A percentile compares a stretch with the other conserved stretches of the same genome.
Conservation (phyloP, 2,329 filamentous ascomycete species). For the Paecilomyces fulvus region DNA sequence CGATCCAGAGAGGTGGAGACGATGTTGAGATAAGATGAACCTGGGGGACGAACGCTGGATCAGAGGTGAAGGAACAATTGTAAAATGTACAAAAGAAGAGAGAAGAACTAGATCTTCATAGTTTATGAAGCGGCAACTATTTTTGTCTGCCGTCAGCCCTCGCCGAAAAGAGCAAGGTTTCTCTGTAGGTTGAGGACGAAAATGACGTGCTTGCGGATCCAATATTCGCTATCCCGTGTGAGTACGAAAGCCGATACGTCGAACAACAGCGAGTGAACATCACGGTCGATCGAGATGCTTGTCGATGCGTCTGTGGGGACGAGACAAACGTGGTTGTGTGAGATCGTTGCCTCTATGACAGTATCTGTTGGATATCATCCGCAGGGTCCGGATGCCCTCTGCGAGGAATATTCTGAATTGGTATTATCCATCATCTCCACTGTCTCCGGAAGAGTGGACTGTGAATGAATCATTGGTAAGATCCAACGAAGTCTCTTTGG, state of each 20-base stretch:
- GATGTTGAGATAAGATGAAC: not conserved
- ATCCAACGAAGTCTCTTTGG: too few relatives aligned
- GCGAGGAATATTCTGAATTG: not conserved
- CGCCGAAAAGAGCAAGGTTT: not conserved
- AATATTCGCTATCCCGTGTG: not conserved
- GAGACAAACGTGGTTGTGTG: not conserved
- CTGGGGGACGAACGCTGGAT: not conserved
- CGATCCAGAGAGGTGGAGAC: constrained; percentile 3
- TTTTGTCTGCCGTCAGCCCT: not conserved
- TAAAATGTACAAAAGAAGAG: not conserved
- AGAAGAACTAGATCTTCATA: not conserved
- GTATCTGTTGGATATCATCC: not conserved
- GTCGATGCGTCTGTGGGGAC: not conserved
- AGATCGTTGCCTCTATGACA: not conserved
- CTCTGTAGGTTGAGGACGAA: not conserved
- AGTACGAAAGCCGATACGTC: not conserved
- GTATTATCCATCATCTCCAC: not conserved
- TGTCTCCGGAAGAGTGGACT: not conserved
- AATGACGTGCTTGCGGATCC: not conserved
- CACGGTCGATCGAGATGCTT: not conserved
- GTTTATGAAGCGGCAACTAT: not conserved
- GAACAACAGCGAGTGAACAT: not conserved
- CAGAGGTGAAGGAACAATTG: not conserved
- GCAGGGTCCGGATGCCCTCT: not conserved
- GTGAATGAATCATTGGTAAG: too few relatives aligned